phyloP scores from a whole-genome alignment of 768 basidiomycete genomes.

The Mycena galopus region DNA sequence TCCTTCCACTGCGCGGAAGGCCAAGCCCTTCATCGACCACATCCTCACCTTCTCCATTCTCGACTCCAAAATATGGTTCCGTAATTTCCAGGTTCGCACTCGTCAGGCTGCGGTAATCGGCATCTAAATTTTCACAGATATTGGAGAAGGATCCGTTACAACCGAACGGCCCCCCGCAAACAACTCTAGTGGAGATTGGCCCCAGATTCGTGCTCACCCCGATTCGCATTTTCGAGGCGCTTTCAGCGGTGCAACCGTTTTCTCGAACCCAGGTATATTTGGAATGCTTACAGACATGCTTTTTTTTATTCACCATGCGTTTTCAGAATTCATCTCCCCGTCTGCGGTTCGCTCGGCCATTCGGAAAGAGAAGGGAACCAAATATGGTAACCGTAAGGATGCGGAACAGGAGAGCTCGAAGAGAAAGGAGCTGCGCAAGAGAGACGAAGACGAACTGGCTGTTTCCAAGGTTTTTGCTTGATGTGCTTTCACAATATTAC shows the following conservation, averaged over 20 bases:
- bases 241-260: slow-evolving; percentile 94
- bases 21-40: slow-evolving; percentile 99
- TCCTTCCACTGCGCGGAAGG: slow-evolving; percentile 88
- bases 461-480: slow-evolving; percentile 93
- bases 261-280: slow-evolving; percentile 89
- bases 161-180: slow-evolving; percentile 87
- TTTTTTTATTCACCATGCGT: slow-evolving; percentile 6
- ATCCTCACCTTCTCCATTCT: slow-evolving; percentile 96
- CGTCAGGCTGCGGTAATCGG: neutral
- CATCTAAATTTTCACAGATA: slow-evolving; percentile 66
- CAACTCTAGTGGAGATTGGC: slow-evolving; percentile 95
- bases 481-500: slow-evolving; percentile 36
- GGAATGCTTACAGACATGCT: slow-evolving; percentile 10
- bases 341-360: slow-evolving; percentile 79
- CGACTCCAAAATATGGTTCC: slow-evolving; percentile 98
- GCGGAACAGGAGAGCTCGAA: slow-evolving; percentile 74
- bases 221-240: slow-evolving; percentile 99
- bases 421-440: slow-evolving; percentile 73
- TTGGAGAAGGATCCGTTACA: slow-evolving; percentile 94
- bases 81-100: slow-evolving; percentile 92
- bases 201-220: slow-evolving; percentile 98
- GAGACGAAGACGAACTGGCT: slow-evolving; percentile 83
- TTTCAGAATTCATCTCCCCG: slow-evolving; percentile 91
- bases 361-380: slow-evolving; percentile 81
- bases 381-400: slow-evolving; percentile 86